A percentile compares a stretch with the other conserved stretches of the same genome.
Conservation (phyloP, 2,329 filamentous ascomycete species). For the Talaromyces funiculosus region DNA sequence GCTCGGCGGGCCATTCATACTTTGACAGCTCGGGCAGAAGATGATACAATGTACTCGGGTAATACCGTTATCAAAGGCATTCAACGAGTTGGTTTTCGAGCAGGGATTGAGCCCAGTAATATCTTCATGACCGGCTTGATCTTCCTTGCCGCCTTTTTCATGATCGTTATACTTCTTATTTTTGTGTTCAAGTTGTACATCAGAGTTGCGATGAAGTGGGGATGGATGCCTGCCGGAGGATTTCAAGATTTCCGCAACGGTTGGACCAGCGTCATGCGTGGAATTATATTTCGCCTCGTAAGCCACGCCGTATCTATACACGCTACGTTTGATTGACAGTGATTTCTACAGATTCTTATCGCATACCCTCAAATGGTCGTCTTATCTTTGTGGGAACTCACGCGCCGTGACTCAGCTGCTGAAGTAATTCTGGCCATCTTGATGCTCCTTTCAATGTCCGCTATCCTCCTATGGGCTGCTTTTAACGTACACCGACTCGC, state of each 20-base stretch:
- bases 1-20: constrained; percentile 30
- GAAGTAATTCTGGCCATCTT: constrained; percentile 82
- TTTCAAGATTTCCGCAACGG: constrained; percentile 92
- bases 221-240: constrained; percentile 74
- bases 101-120: constrained; percentile 81
- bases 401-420: constrained; percentile 74
- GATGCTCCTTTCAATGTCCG: constrained; percentile 75
- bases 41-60: constrained; percentile 45
- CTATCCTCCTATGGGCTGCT: constrained; percentile 76
- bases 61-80: constrained; percentile 66
- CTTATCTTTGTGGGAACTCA: constrained; percentile 90
- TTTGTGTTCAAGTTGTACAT: constrained; percentile 73
- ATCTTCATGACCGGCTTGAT: constrained; percentile 86
- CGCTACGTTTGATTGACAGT: constrained; percentile 3
- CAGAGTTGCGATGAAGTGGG: constrained; percentile 67
- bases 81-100: constrained; percentile 80
- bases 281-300: constrained; percentile 77
- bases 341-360: constrained; percentile 57
- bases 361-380: constrained; percentile 92
- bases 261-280: constrained; percentile 88
- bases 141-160: constrained; percentile 81
- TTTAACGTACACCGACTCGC: constrained; percentile 86
- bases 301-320: constrained; percentile 22
- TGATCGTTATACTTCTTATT: constrained; percentile 67
- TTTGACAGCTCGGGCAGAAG: constrained; percentile 53